phyloP scores from a whole-genome alignment of 1,284 basidiomycete species.

The Vanrija humicola region DNA sequence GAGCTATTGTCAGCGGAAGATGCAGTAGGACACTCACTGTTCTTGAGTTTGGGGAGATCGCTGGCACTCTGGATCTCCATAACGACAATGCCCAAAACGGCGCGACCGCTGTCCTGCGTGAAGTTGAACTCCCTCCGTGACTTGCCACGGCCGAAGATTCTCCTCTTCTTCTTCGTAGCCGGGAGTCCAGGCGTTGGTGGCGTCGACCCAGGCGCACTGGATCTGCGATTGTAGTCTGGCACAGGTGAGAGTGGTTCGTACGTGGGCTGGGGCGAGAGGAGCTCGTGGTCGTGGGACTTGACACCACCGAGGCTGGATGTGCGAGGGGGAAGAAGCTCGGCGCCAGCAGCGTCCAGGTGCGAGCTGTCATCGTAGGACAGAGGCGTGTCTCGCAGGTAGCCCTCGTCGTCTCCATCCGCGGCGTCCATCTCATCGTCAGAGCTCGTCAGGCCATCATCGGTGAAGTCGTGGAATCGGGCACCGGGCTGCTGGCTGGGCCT shows the following conservation, averaged over 20 bases:
- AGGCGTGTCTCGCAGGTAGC: constrained; percentile 20
- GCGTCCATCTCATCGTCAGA: constrained; percentile 55
- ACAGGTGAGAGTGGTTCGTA: too few relatives aligned
- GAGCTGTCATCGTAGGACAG: neutral
- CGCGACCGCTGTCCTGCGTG: constrained; percentile 57
- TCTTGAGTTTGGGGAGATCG: constrained; percentile 81
- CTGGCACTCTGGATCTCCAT: constrained; percentile 66
- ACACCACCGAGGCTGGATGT: constrained; percentile 2
- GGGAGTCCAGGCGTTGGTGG: neutral
- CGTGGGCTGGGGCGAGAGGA: neutral
- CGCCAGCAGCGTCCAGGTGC: constrained; percentile 2
- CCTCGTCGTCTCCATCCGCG: constrained; percentile 32
- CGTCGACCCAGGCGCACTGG: too few relatives aligned
- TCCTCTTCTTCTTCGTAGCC: constrained; percentile 23
- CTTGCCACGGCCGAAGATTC: constrained; percentile 9
- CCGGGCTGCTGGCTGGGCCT: too few relatives aligned
- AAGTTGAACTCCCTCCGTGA: constrained; percentile 58
- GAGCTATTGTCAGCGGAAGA: constrained; percentile 23
- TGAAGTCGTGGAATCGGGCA: constrained; percentile 53
- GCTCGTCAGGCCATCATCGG: constrained; percentile 67
- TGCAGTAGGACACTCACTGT: constrained; percentile 58
- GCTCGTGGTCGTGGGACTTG: neutral
- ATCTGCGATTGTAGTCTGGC: too few relatives aligned
- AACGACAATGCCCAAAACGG: constrained; percentile 92
- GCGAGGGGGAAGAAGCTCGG: neutral